phyloP scores from a whole-genome alignment of 139 green algal species.

The Coccomyxa sp. region DNA sequence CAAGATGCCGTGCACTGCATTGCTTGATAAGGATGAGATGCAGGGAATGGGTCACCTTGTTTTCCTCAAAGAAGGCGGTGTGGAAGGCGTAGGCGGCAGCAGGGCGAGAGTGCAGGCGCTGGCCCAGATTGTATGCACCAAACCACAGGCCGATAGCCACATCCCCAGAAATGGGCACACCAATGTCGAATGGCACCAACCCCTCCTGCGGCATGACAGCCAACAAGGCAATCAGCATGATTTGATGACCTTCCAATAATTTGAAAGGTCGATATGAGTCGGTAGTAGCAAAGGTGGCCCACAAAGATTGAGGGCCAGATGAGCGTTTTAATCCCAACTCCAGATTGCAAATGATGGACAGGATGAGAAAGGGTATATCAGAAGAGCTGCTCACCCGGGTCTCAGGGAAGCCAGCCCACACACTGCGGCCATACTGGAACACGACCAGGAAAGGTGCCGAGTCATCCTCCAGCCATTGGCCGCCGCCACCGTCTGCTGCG shows the following conservation, averaged over 20 bases:
- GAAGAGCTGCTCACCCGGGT: conserved; percentile 2
- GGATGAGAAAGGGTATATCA: neutral
- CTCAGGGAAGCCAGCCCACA: conserved; percentile 19
- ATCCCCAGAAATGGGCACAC: conserved; percentile 19
- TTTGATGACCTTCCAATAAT: neutral
- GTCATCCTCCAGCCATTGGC: conserved; percentile 8
- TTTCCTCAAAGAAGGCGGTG: conserved; percentile 18
- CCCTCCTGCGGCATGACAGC: conserved; percentile 11
- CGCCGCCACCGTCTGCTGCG: neutral
- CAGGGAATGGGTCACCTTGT: neutral
- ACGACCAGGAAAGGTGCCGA: conserved; percentile 23
- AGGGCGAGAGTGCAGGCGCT: conserved; percentile 19
- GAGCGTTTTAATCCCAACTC: neutral
- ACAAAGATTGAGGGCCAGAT: neutral
- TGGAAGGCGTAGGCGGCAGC: conserved; percentile 26
- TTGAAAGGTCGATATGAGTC: neutral
- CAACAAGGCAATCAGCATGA: neutral
- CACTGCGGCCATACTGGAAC: conserved; percentile 21
- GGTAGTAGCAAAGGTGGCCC: too few relatives aligned
- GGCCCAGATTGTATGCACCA: conserved; percentile 20
- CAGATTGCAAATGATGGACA: neutral
- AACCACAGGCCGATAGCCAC: conserved; percentile 30
- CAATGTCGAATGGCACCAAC: conserved; percentile 22
- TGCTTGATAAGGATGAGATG: too few relatives aligned
- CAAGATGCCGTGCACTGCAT: too few relatives aligned